These are phyloP conservation scores for Trichoderma reesei DNA, from an alignment of 495 filamentous ascomycete genomes.

Conservation along the genomic window DNA sequence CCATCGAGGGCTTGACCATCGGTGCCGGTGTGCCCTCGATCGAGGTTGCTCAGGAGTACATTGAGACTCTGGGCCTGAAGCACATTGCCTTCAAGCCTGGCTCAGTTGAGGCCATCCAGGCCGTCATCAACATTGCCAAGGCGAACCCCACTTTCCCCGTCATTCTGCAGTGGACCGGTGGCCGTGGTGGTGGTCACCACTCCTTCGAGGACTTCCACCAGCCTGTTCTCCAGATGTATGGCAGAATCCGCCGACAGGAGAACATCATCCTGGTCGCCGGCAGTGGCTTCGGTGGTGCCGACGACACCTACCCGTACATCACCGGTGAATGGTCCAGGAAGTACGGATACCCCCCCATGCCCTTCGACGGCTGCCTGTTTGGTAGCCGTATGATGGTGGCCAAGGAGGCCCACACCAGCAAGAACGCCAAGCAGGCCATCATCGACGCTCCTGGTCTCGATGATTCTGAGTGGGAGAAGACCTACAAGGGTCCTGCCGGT, in stretches of 20 bases:
- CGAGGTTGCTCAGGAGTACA: slow-evolving; percentile 89
- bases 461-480: slow-evolving; percentile 90
- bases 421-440: slow-evolving; percentile 90
- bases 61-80: slow-evolving; percentile 85
- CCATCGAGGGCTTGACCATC: slow-evolving; percentile 90
- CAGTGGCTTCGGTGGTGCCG: slow-evolving; percentile 83
- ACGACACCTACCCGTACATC: slow-evolving; percentile 89
- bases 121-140: slow-evolving; percentile 86
- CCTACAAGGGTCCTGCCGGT: slow-evolving; percentile 83
- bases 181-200: slow-evolving; percentile 88
- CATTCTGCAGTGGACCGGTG: slow-evolving; percentile 90
- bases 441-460: slow-evolving; percentile 81
- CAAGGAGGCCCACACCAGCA: slow-evolving; percentile 89
- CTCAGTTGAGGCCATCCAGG: slow-evolving; percentile 78
- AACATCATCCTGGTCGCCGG: slow-evolving; percentile 87
- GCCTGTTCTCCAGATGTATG: slow-evolving; percentile 86
- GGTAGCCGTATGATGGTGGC: slow-evolving; percentile 91
- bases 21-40: slow-evolving; percentile 90
- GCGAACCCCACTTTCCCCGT: slow-evolving; percentile 84
- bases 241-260: slow-evolving; percentile 64
- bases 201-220: slow-evolving; percentile 94
- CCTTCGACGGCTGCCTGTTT: slow-evolving; percentile 82
- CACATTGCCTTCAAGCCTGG: slow-evolving; percentile 95
- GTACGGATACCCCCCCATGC: slow-evolving; percentile 88
- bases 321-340: slow-evolving; percentile 77